Conservation (phyloP, 495 filamentous ascomycete genomes). For the Tuber brumale region DNA sequence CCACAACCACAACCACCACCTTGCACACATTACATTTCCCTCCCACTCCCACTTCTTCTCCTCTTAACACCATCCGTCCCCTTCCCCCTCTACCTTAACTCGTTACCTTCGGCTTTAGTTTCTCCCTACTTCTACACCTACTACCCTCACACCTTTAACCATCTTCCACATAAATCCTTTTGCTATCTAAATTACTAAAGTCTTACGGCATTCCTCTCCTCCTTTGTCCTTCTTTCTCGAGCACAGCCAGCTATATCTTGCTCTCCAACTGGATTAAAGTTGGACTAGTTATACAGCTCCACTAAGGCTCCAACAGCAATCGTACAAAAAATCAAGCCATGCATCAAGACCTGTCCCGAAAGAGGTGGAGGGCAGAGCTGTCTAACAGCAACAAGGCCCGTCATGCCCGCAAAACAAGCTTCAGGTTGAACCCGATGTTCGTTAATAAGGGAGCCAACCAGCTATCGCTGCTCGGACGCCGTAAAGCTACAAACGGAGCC, state of each 20-base stretch:
- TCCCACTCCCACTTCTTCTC: conserved; percentile 22
- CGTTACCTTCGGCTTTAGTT: neutral
- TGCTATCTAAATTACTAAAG: neutral
- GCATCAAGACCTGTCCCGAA: conserved; percentile 34
- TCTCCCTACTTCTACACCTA: neutral
- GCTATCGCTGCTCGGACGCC: conserved; percentile 28
- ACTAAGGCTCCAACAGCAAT: neutral
- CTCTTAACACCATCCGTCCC: conserved; percentile 18
- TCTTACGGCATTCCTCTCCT: conserved; percentile 22
- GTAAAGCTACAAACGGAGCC: conserved; percentile 30
- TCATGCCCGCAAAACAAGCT: conserved; percentile 28
- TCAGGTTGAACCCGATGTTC: conserved; percentile 29
- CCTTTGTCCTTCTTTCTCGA: conserved; percentile 1
- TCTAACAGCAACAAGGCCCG: conserved; percentile 27
- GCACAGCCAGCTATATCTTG: neutral
- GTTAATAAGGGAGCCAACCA: conserved; percentile 27
- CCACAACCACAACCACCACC: conserved; percentile 24
- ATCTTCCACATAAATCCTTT: conserved; percentile 1
- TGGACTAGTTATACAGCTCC: neutral
- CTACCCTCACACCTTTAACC: neutral
- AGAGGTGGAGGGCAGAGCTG: conserved; percentile 35
- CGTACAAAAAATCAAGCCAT: conserved; percentile 23
- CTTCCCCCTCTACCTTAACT: conserved; percentile 34
- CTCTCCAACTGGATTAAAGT: neutral
- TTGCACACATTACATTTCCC: conserved; percentile 8